Evolutionary conservation across 305 asterid genomes (phyloP).

Genomic region (Euphrasia arctica): DNA sequence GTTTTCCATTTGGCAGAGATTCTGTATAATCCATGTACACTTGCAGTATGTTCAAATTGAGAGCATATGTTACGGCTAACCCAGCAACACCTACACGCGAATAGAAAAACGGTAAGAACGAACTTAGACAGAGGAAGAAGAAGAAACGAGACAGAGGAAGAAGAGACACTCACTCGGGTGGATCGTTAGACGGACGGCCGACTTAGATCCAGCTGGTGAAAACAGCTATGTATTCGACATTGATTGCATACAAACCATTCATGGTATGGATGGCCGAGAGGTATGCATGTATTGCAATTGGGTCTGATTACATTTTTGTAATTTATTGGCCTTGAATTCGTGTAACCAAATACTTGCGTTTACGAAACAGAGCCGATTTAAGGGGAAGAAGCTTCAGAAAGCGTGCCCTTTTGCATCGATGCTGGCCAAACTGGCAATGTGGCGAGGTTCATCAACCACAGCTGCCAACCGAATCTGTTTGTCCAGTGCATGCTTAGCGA

Average conservation of each 20-base stretch:
- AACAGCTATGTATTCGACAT: conserved; percentile 81
- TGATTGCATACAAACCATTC: conserved; percentile 92
- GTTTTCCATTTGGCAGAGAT: conserved; percentile 63
- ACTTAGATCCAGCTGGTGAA: conserved; percentile 52
- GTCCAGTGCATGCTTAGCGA: conserved; percentile 77
- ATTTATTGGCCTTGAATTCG: not conserved
- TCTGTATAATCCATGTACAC: conserved; percentile 52
- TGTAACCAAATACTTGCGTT: not conserved
- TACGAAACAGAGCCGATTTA: conserved; percentile 60
- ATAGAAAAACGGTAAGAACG: not conserved
- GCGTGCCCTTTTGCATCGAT: conserved; percentile 81
- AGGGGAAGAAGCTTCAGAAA: conserved; percentile 55
- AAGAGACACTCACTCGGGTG: conserved; percentile 55
- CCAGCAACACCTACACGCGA: conserved; percentile 76
- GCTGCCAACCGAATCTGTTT: conserved; percentile 82
- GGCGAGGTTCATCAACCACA: conserved; percentile 79
- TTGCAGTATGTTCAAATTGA: conserved; percentile 64
- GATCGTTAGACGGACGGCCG: conserved; percentile 53
- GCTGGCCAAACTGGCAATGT: conserved; percentile 65
- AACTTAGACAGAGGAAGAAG: not conserved
- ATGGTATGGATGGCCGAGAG: conserved; percentile 90
- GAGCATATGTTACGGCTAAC: conserved; percentile 78
- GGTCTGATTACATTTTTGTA: not conserved
- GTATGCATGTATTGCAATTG: conserved; percentile 37
- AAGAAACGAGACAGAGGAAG: too few species aligned